A percentile compares a stretch with the other conserved stretches of the same genome.
Evolutionary conservation across 2,329 filamentous ascomycete species (phyloP).

Genomic region (Penicillium sp.): DNA sequence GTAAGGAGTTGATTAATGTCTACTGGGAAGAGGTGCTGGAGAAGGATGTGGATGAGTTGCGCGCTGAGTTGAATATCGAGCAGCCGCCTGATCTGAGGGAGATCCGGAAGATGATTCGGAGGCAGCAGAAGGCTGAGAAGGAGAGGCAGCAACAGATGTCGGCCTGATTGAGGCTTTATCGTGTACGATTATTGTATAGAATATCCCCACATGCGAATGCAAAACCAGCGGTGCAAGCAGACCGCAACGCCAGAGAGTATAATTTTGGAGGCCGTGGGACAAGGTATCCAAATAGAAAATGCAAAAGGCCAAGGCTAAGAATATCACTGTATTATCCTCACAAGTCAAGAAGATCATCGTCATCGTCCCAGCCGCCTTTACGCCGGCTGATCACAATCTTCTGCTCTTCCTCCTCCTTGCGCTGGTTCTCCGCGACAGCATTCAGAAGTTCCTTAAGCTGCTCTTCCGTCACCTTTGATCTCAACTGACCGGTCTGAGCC

Average conservation of each 20-base stretch:
- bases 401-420: conserved; percentile 55
- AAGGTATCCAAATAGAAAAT: conserved; percentile 5
- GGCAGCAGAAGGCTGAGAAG: conserved; percentile 62
- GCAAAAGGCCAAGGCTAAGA: conserved; percentile 1
- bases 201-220: conserved; percentile 5
- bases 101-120: conserved; percentile 65
- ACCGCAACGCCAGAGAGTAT: conserved; percentile 13
- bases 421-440: conserved; percentile 71
- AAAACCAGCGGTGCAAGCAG: conserved; percentile 1
- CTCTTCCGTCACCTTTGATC: conserved; percentile 80
- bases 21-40: conserved; percentile 96
- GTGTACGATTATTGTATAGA: conserved; percentile 17
- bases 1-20: conserved; percentile 83
- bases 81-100: conserved; percentile 78
- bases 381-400: conserved; percentile 82
- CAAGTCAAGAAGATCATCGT: conserved; percentile 48
- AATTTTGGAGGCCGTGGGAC: conserved; percentile 3
- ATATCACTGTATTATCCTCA: conserved; percentile 18
- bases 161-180: conserved; percentile 3
- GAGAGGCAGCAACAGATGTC: conserved; percentile 36
- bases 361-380: conserved; percentile 80
- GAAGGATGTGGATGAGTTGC: conserved; percentile 71
- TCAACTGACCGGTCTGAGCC: conserved; percentile 78
- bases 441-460: conserved; percentile 89
- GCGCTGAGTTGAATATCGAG: conserved; percentile 74